Evolutionary conservation across 192 early-diverging fungal species (phyloP).

Genomic region (Diversispora eburnea): DNA sequence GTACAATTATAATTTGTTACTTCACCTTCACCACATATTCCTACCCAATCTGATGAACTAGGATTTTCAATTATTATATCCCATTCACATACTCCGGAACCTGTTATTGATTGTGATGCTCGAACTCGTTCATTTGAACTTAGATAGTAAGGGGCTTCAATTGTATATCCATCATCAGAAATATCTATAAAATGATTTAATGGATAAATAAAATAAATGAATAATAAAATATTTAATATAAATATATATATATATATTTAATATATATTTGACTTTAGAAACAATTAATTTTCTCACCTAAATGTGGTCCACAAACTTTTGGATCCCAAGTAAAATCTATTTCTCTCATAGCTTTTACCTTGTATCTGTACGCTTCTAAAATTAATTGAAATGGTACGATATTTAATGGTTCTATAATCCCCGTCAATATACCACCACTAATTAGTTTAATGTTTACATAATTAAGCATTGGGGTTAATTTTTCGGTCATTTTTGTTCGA

Average conservation of each 20-base stretch:
- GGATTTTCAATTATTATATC: slow-evolving; percentile 3
- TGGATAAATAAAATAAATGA: too few relatives aligned
- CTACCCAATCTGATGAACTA: neutral
- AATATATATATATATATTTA: too few relatives aligned
- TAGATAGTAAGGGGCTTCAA: neutral
- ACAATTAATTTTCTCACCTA: too few relatives aligned
- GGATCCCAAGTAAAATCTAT: neutral
- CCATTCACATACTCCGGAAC: slow-evolving; percentile 5
- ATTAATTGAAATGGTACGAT: neutral
- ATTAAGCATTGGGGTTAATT: neutral
- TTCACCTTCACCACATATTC: neutral
- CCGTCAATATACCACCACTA: neutral
- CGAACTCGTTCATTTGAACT: neutral
- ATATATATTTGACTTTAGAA: too few relatives aligned
- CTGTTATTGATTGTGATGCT: neutral
- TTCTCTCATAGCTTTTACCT: too few relatives aligned
- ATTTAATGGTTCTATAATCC: slow-evolving; percentile 6
- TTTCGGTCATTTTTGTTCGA: neutral
- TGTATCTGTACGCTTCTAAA: neutral
- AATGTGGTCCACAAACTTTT: neutral
- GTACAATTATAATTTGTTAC: neutral
- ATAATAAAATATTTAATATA: too few relatives aligned
- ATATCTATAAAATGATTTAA: too few relatives aligned
- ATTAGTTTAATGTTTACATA: neutral
- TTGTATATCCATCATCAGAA: neutral